These are phyloP conservation scores for Paraurostyla sp. DNA, from an alignment of 73 alveolate species.

Conservation along the genomic window DNA sequence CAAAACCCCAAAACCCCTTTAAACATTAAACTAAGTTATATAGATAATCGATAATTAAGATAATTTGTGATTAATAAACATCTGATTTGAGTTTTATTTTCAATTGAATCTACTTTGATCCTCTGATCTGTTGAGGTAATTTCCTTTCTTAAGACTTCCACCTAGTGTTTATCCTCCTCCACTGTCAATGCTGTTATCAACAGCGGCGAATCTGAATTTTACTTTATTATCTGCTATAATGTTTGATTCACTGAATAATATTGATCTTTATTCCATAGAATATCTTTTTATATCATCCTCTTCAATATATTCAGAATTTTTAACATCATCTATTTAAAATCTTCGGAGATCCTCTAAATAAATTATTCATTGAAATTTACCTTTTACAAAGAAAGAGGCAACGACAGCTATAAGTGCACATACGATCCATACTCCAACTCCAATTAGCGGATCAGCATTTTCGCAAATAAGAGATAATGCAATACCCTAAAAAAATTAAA, in stretches of 20 bases:
- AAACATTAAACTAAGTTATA: too few relatives aligned
- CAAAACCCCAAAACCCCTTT: too few relatives aligned
- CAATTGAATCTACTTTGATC: too few relatives aligned
- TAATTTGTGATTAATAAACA: too few relatives aligned
- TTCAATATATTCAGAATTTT: conserved; percentile 28
- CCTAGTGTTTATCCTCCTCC: too few relatives aligned
- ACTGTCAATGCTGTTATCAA: too few relatives aligned
- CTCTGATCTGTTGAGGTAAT: too few relatives aligned
- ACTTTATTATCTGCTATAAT: conserved; percentile 16
- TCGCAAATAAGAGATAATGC: conserved; percentile 5
- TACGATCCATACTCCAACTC: conserved; percentile 20
- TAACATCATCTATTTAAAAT: conserved; percentile 44
- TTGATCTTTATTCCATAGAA: conserved; percentile 18
- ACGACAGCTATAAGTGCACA: neutral
- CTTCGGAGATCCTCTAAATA: conserved; percentile 41
- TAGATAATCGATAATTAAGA: too few relatives aligned
- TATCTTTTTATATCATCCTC: conserved; percentile 24
- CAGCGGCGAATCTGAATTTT: neutral
- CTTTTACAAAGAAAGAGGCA: conserved; percentile 1
- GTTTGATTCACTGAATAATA: conserved; percentile 15
- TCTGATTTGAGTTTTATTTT: too few relatives aligned
- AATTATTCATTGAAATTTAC: neutral
- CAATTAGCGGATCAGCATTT: neutral
- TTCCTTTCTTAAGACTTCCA: too few relatives aligned
- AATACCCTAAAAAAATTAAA: conserved; percentile 9